Evolutionary conservation across 352 stramenopile genomes (phyloP).

Genomic region (Detonula confervacea): DNA sequence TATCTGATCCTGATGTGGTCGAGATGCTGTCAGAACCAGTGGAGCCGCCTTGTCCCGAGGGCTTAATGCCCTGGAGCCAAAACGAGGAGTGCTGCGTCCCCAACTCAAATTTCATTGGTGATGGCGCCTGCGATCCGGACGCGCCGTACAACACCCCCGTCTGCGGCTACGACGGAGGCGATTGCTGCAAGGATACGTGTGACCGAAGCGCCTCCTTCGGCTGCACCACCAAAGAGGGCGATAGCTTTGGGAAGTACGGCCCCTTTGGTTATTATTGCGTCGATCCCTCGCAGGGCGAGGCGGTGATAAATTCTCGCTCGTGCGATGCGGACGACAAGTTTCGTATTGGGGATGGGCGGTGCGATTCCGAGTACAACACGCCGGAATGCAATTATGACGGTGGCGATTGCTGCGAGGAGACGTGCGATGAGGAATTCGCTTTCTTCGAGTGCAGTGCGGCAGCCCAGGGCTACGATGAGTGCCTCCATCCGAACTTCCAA

Average conservation of each 20-base stretch:
- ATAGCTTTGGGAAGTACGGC: slow-evolving; percentile 14
- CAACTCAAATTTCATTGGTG: slow-evolving; percentile 37
- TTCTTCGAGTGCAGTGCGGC: slow-evolving; percentile 10
- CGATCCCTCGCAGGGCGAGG: slow-evolving; percentile 34
- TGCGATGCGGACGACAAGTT: slow-evolving; percentile 16
- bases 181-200: slow-evolving; percentile 41
- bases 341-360: slow-evolving; percentile 38
- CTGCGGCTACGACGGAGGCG: slow-evolving; percentile 52
- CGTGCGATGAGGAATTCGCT: no score
- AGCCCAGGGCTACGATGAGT: slow-evolving; percentile 17
- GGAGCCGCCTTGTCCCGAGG: slow-evolving; percentile 11
- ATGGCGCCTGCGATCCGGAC: slow-evolving; percentile 43
- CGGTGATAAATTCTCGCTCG: slow-evolving; percentile 1
- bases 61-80: slow-evolving; percentile 21
- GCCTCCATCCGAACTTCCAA: slow-evolving; percentile 20
- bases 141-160: slow-evolving; percentile 41
- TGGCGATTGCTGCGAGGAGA: no score
- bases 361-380: slow-evolving; percentile 25
- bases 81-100: slow-evolving; percentile 44
- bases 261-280: slow-evolving; percentile 45
- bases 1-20: no score
- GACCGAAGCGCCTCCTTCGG: slow-evolving; percentile 29
- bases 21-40: no score
- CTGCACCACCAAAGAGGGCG: slow-evolving; percentile 29
- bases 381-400: slow-evolving; percentile 38